Evolutionary conservation across 306 rosid genomes (phyloP).

Genomic region (Fagus sylvatica): DNA sequence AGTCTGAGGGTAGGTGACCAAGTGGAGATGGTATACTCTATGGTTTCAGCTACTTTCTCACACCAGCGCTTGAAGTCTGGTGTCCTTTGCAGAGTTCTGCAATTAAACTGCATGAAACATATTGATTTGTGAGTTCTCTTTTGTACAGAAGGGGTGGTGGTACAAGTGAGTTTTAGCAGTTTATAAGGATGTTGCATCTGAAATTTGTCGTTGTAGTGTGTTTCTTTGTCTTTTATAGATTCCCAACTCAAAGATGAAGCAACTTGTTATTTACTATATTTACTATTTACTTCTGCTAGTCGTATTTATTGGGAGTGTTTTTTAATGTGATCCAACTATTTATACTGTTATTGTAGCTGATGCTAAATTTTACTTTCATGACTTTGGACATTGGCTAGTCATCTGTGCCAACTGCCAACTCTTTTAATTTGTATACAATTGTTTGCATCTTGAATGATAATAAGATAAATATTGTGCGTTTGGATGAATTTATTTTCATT

Average conservation of each 20-base stretch:
- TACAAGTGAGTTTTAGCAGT: slow-evolving; percentile 28
- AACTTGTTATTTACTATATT: background rate
- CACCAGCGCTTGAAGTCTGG: background rate
- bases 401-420: no score
- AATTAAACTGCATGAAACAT: slow-evolving; percentile 14
- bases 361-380: background rate
- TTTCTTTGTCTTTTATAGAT: background rate
- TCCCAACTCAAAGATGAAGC: background rate
- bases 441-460: background rate
- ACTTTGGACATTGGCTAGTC: background rate
- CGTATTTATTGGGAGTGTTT: background rate
- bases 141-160: slow-evolving; percentile 28
- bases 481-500: no score
- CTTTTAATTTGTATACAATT: background rate
- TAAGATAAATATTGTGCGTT: background rate
- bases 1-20: slow-evolving; percentile 77
- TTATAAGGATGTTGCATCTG: slow-evolving; percentile 13
- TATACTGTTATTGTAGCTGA: background rate
- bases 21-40: slow-evolving; percentile 2
- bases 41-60: slow-evolving; percentile 21
- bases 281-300: no score
- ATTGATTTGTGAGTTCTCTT: slow-evolving; percentile 20
- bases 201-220: slow-evolving; percentile 3
- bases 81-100: slow-evolving; percentile 14
- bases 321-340: background rate